phyloP scores from a whole-genome alignment of 2,329 filamentous ascomycete genomes.

The Trichoderma sp. region DNA sequence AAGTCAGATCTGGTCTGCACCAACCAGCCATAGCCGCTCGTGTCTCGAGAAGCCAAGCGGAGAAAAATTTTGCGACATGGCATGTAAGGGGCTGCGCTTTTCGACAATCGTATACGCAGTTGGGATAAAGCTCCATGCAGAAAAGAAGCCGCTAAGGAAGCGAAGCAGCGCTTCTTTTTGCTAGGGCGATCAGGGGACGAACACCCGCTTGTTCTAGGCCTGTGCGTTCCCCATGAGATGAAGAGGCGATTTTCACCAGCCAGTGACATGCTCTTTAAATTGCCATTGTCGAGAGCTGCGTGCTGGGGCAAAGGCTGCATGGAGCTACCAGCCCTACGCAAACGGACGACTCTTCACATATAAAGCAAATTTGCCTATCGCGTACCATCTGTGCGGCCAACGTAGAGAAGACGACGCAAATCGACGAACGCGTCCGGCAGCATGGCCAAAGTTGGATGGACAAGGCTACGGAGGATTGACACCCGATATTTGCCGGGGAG shows the following conservation, averaged over 20 bases:
- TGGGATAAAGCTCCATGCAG: background rate
- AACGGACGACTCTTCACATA: background rate
- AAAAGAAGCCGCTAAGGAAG: background rate
- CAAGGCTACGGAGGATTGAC: background rate
- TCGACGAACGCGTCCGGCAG: background rate
- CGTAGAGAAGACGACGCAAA: background rate
- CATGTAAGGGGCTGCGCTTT: conserved; percentile 17
- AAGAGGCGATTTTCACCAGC: background rate
- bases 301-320: background rate
- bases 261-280: background rate
- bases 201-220: background rate
- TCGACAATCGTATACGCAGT: background rate
- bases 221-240: background rate
- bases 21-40: conserved; percentile 14
- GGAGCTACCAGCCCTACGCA: background rate
- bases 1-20: conserved; percentile 27
- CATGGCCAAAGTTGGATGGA: background rate
- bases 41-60: conserved; percentile 13
- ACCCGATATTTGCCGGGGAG: conserved; percentile 14
- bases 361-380: background rate
- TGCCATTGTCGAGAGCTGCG: background rate
- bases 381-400: background rate
- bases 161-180: background rate
- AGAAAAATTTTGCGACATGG: conserved; percentile 23
- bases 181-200: background rate